Evolutionary conservation across 2,329 filamentous ascomycete species (phyloP).

Genomic region (Orbilia oligospora): DNA sequence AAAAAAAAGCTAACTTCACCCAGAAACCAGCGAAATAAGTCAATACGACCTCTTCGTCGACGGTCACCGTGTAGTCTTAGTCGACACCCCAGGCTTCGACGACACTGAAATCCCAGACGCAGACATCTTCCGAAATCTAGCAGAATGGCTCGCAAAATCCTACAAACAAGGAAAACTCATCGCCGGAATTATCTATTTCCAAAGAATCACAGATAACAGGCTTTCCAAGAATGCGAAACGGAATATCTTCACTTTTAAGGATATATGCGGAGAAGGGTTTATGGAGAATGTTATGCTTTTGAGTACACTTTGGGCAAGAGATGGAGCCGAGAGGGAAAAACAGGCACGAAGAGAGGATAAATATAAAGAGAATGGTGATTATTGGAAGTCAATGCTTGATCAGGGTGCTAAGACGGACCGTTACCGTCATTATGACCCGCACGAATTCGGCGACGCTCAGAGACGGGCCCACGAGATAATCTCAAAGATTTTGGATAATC

Average conservation of each 20-base stretch:
- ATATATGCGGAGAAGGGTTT: constrained; percentile 13
- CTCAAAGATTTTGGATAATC: constrained; percentile 1
- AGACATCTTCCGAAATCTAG: constrained; percentile 65
- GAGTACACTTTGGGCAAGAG: constrained; percentile 11
- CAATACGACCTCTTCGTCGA: constrained; percentile 2
- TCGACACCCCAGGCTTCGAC: constrained; percentile 66
- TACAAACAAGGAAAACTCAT: constrained; percentile 64
- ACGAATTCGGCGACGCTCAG: background rate
- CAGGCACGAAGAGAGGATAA: background rate
- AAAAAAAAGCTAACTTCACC: background rate
- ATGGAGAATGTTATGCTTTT: constrained; percentile 19
- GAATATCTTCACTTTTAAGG: constrained; percentile 20
- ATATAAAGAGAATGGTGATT: background rate
- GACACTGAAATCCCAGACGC: constrained; percentile 64
- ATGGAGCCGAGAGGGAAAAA: background rate
- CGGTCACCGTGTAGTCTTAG: constrained; percentile 57
- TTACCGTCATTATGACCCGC: background rate
- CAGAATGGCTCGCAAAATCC: constrained; percentile 63
- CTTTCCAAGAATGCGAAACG: constrained; percentile 1
- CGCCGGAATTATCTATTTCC: constrained; percentile 66
- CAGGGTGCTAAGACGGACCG: constrained; percentile 4
- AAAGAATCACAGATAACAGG: constrained; percentile 64
- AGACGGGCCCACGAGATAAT: constrained; percentile 2
- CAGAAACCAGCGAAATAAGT: constrained; percentile 10
- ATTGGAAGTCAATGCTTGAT: constrained; percentile 12